A percentile compares a stretch with the other conserved stretches of the same genome.
phyloP scores from a whole-genome alignment of 2,329 filamentous ascomycete species.

The Alternaria novae-zelandiae region DNA sequence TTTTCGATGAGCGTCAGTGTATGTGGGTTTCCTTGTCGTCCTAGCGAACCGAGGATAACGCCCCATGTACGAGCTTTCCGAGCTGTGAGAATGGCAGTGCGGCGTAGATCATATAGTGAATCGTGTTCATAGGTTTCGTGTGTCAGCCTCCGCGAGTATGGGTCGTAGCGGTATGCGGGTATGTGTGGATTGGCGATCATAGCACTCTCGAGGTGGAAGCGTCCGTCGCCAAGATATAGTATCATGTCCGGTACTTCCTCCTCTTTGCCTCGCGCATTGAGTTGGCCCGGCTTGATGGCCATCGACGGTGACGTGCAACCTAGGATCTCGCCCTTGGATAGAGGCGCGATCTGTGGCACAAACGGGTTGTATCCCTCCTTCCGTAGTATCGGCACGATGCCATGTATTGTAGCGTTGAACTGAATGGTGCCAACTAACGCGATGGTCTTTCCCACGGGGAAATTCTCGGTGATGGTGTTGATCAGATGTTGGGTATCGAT shows the following conservation, averaged over 20 bases:
- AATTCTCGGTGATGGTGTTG: slow-evolving; percentile 87
- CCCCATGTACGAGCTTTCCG: slow-evolving; percentile 87
- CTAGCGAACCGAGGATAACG: slow-evolving; percentile 88
- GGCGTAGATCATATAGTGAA: slow-evolving; percentile 83
- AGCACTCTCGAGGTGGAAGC: slow-evolving; percentile 95
- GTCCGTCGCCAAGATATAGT: slow-evolving; percentile 87
- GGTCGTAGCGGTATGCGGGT: slow-evolving; percentile 94
- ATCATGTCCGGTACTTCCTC: slow-evolving; percentile 68
- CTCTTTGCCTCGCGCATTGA: slow-evolving; percentile 56
- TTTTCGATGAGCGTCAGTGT: slow-evolving; percentile 87
- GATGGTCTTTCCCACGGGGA: slow-evolving; percentile 81
- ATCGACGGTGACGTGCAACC: slow-evolving; percentile 86
- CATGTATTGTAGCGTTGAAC: slow-evolving; percentile 96
- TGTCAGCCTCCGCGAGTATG: slow-evolving; percentile 90
- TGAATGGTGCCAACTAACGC: slow-evolving; percentile 97
- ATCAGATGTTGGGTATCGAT: slow-evolving; percentile 91
- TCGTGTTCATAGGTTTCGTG: slow-evolving; percentile 90
- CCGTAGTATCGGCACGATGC: slow-evolving; percentile 77
- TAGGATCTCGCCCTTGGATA: slow-evolving; percentile 94
- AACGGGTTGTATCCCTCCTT: slow-evolving; percentile 83
- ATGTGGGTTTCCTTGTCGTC: slow-evolving; percentile 93
- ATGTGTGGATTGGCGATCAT: slow-evolving; percentile 98
- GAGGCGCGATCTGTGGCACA: slow-evolving; percentile 88
- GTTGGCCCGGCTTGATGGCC: slow-evolving; percentile 40
- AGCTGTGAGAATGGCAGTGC: slow-evolving; percentile 77